Evolutionary conservation across 2,329 filamentous ascomycete genomes (phyloP), one percentile per base, ranked within the genome.

Genomic region (Xylariaceae sp.): DNA sequence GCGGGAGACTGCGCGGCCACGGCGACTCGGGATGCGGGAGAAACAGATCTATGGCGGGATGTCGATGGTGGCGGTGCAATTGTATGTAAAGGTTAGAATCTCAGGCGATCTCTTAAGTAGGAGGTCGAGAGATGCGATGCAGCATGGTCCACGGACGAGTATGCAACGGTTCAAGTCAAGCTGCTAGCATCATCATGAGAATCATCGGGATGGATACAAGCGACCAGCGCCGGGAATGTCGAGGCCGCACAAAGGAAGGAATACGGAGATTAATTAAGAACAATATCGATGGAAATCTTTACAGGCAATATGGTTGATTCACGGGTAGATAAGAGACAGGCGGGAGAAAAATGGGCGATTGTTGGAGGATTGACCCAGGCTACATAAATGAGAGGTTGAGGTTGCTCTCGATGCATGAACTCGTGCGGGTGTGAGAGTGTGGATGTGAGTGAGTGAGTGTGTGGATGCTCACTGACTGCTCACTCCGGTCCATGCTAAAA

Each of bases 181-280:
- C 23, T 30, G 23, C 23, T n/a, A 34, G 23, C 5, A 51, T 23
- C 48, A 35, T n/a, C 23, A 8, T 35, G n/a, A 23, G 37, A 13
- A 42, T 42, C 8, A 42, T 30, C 23, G 23, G 3, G 8, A 37
- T 48, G 18, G 47, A 42, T 34, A 55, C 23, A 51, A 56, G 58
- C 56, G 39, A 39, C 57, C 48, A 55, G 57, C 53, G 53, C 48
- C 48, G 23, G 48, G 11, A 47, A 47, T 18, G 17, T 50, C 15
- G 48, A 9, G 34, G 35, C 35, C 17, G n/a, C 18, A 17, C 3
- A 42, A 10, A 15, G 52, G 23, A 18, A 10, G 23, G 4, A 10
- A 42, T 42, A 42, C 37, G 8, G 11, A 10, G 11, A 42, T 42
- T 42, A 42, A 42, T 13, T 42, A 42, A 3, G 37, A 13, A 42